Conservation (phyloP, 176 grass and related monocot genomes). For the Zea luxurians region DNA sequence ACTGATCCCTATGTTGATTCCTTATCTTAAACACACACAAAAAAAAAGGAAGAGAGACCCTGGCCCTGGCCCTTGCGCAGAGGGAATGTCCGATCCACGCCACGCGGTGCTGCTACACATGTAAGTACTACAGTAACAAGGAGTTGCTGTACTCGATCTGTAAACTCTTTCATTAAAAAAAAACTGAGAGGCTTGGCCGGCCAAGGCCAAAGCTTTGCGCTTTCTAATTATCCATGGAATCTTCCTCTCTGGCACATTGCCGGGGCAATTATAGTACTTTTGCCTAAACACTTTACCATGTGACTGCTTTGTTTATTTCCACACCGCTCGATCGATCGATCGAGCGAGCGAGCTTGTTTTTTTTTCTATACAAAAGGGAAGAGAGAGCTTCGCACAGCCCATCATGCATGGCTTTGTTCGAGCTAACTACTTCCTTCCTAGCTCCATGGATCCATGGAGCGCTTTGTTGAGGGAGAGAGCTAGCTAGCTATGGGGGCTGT, state of each 20-base stretch:
- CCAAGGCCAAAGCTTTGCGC: not conserved
- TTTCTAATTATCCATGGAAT: conserved; percentile 47
- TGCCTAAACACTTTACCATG: not conserved
- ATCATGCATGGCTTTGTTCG: not conserved
- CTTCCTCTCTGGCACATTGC: conserved; percentile 50
- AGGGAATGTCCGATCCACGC: conserved; percentile 17
- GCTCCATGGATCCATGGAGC: not conserved
- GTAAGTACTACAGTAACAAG: not conserved
- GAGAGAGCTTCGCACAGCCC: not conserved
- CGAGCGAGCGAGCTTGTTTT: not conserved
- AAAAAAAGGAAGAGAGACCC: not conserved
- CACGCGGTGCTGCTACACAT: too few species aligned
- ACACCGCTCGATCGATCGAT: not conserved
- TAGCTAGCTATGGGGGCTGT: too few species aligned
- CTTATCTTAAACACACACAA: conserved; percentile 24
- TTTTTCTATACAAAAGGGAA: not conserved
- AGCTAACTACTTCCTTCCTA: not conserved
- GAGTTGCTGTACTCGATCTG: not conserved
- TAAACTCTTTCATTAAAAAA: not conserved
- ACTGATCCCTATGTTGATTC: conserved; percentile 75
- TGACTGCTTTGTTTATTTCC: not conserved
- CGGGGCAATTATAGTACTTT: not conserved
- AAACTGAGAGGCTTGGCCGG: not conserved
- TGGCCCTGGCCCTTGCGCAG: not conserved
- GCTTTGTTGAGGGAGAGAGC: not conserved